phyloP scores from a whole-genome alignment of 169 alveolate species.

The Eimeria necatrix region DNA sequence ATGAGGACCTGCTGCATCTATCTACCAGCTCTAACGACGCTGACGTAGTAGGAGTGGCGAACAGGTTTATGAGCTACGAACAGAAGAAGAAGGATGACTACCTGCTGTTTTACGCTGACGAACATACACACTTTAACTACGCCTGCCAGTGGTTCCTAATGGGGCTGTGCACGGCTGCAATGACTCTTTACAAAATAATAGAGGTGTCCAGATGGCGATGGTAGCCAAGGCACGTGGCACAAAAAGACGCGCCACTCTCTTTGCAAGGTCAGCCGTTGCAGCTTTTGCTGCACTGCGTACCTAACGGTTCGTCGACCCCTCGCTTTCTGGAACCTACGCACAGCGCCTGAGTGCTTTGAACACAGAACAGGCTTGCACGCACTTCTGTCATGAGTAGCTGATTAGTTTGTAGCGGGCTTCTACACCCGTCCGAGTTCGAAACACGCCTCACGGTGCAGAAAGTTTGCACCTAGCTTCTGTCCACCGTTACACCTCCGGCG shows the following conservation, averaged over 20 bases:
- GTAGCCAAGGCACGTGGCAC: slow-evolving; percentile 6
- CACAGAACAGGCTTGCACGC: no score
- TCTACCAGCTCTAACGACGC: not conserved
- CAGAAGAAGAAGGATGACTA: slow-evolving; percentile 88
- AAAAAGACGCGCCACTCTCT: not conserved
- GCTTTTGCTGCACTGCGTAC: not conserved
- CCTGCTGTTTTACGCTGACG: slow-evolving; percentile 93
- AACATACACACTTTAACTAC: slow-evolving; percentile 93
- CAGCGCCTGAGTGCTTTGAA: no score
- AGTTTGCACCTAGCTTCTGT: no score
- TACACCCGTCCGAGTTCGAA: no score
- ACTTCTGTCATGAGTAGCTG: no score
- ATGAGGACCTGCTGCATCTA: slow-evolving; percentile 85
- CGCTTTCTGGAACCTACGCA: no score
- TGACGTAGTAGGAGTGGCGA: slow-evolving; percentile 77
- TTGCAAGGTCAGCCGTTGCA: not conserved
- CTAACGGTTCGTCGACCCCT: not conserved
- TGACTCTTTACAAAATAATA: slow-evolving; percentile 84
- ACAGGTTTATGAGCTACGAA: slow-evolving; percentile 83
- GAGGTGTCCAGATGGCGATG: slow-evolving; percentile 83
- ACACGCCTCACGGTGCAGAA: no score
- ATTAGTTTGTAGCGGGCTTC: no score
- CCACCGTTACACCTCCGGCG: no score
- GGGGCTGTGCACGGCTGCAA: slow-evolving; percentile 82
- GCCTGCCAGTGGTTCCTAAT: slow-evolving; percentile 93